These are phyloP conservation scores for Myxozyma neotropica DNA, from an alignment of 805 yeast genomes.

Conservation along the genomic window DNA sequence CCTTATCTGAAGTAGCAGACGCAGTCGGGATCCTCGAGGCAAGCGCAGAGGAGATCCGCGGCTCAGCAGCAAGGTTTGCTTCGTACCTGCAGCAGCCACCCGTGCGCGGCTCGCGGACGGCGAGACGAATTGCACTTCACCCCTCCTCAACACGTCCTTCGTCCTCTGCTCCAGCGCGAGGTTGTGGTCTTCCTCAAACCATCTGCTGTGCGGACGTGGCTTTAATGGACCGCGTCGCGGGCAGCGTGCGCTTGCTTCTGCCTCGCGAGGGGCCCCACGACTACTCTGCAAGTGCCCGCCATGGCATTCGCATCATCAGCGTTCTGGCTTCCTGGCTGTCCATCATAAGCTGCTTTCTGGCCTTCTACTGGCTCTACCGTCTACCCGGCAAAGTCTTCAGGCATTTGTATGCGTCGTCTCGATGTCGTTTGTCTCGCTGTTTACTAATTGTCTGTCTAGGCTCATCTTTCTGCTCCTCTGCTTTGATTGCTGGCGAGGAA, in stretches of 20 bases:
- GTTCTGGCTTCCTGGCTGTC: conserved; percentile 51
- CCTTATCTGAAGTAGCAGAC: too few species aligned
- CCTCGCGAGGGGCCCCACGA: neutral
- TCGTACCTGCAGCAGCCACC: too few species aligned
- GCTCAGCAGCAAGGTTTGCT: too few species aligned
- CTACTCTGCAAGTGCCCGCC: conserved; percentile 11
- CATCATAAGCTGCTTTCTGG: conserved; percentile 56
- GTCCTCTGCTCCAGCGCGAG: neutral
- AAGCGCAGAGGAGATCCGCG: too few species aligned
- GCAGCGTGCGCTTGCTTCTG: neutral
- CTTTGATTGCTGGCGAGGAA: conserved; percentile 75
- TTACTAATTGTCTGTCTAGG: conserved; percentile 54
- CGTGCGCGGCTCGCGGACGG: too few species aligned
- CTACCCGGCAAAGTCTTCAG: conserved; percentile 39
- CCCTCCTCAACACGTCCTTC: neutral
- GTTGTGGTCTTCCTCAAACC: too few species aligned
- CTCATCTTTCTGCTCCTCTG: conserved; percentile 67
- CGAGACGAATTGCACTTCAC: too few species aligned
- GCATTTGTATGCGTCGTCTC: conserved; percentile 27
- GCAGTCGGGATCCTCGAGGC: too few species aligned
- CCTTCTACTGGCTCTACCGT: conserved; percentile 56
- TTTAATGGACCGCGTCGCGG: neutral
- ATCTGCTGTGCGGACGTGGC: neutral
- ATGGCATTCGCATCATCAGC: conserved; percentile 23
- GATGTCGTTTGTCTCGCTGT: neutral